phyloP scores from a whole-genome alignment of 371 early-diverging fungal genomes.

The Apophysomyces sp. region DNA sequence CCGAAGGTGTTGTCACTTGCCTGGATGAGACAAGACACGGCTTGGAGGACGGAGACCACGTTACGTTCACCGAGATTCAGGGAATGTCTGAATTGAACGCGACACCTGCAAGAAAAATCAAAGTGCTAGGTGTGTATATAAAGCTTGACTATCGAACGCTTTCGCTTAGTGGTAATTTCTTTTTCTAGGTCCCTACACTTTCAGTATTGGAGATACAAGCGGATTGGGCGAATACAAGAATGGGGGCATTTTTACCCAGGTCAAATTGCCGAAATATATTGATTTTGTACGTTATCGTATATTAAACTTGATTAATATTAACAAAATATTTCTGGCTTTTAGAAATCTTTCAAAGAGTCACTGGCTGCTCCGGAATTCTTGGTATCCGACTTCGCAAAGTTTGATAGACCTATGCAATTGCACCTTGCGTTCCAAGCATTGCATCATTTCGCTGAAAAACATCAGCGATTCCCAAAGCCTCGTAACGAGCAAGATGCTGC shows the following conservation, averaged over 20 bases:
- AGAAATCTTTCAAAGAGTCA: slow-evolving; percentile 76
- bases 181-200: slow-evolving; percentile 85
- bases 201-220: slow-evolving; percentile 90
- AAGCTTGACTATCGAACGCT: neutral
- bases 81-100: slow-evolving; percentile 92
- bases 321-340: neutral
- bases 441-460: slow-evolving; percentile 66
- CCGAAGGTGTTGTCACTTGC: slow-evolving; percentile 92
- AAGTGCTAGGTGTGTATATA: slow-evolving; percentile 62
- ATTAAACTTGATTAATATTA: neutral
- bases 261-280: slow-evolving; percentile 84
- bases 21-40: slow-evolving; percentile 97
- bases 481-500: slow-evolving; percentile 69
- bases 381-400: slow-evolving; percentile 95
- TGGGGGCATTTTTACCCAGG: slow-evolving; percentile 94
- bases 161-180: neutral
- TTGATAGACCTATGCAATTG: slow-evolving; percentile 90
- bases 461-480: slow-evolving; percentile 53
- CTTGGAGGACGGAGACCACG: slow-evolving; percentile 95
- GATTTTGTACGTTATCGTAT: slow-evolving; percentile 69
- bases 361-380: slow-evolving; percentile 85
- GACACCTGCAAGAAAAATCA: slow-evolving; percentile 80
- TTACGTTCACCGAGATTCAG: slow-evolving; percentile 90
- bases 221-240: slow-evolving; percentile 69
- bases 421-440: slow-evolving; percentile 95